Evolutionary conservation across 371 early-diverging fungal species (phyloP), one percentile per base, ranked within the genome.

Genomic region (Dinochytrium kinnereticum): DNA sequence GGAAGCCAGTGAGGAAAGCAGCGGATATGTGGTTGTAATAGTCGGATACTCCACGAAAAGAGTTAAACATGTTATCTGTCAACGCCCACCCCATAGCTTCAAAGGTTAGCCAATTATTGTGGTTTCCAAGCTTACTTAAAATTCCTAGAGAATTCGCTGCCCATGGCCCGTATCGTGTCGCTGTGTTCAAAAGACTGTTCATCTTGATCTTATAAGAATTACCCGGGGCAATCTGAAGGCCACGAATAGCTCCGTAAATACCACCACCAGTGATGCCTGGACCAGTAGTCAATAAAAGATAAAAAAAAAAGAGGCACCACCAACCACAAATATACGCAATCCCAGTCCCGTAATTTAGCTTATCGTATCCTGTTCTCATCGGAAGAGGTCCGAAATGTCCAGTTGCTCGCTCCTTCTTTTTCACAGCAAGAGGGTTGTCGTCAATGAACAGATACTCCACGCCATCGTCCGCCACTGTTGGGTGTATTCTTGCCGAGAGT

Each of bases 331-430:
- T 40, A 69, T 87, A 87, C 19, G 83, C 83, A 2, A 76, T 71
- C 1, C 87, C 87, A 24, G 82, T 81, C 2, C 84, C 84, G 66
- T 87, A 87, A 31, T 78, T 69, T 57, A 85, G 66, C 65, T 84
- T 84, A 70, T 87, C 84, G 50, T 64, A 78, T 59, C 71, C 71
- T 7, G 84, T 85, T 34, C 87, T 66, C 87, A 87, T 87, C 17
- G 87, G 87, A 40, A 87, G 55, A n/a, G 85, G 85, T 17, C 83
- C 84, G 68, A 85, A 82, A 19, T 72, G 71, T 1, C 87, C 87
- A n/a, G 72, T 67, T 19, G 73, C 71, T 36, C 71, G 2, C 34
- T 74, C 74, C 69, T 68, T 74, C 34, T 44, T 69, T 26, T 44
- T 69, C 51, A 39, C 19, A 51, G 59, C 74, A 13, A 73, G 24